A percentile compares a stretch with the other conserved stretches of the same genome.
Conservation (phyloP, 495 filamentous ascomycete species). For the Penicillium chermesinum region DNA sequence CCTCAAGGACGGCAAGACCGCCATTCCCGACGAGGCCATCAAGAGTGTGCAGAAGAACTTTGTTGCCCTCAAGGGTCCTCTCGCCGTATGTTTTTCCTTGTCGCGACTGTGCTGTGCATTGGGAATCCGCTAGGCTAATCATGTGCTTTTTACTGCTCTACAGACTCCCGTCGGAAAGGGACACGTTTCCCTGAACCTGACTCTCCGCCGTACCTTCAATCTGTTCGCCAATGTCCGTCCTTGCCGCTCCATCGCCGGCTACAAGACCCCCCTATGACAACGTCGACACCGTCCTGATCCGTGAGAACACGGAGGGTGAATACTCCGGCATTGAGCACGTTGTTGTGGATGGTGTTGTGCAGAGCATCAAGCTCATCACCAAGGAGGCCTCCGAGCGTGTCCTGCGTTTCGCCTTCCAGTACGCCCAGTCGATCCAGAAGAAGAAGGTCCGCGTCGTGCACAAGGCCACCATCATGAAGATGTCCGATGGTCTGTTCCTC, state of each 20-base stretch:
- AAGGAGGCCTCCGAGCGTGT: conserved; percentile 89
- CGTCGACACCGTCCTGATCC: conserved; percentile 95
- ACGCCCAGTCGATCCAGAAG: conserved; percentile 84
- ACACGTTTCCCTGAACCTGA: conserved; percentile 98
- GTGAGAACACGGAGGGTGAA: conserved; percentile 99
- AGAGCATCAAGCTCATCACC: conserved; percentile 99
- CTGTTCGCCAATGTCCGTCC: conserved; percentile 98
- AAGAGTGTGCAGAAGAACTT: conserved; percentile 85
- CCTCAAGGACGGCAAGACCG: conserved; percentile 87
- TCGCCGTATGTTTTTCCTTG: conserved; percentile 76
- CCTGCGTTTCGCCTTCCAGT: conserved; percentile 93
- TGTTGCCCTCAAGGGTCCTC: conserved; percentile 93
- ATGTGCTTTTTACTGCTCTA: conserved; percentile 2
- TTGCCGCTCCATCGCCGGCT: conserved; percentile 92
- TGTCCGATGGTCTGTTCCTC: conserved; percentile 97
- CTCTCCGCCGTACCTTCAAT: conserved; percentile 97
- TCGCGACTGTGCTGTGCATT: no score
- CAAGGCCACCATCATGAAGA: conserved; percentile 99
- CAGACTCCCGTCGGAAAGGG: conserved; percentile 97
- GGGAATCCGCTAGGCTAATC: conserved; percentile 14
- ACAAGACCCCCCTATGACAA: conserved; percentile 98
- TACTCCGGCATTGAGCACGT: conserved; percentile 99
- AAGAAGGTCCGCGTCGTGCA: conserved; percentile 95
- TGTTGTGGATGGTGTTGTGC: conserved; percentile 94
- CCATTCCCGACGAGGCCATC: conserved; percentile 87